These are phyloP conservation scores for Trichoderma atrobrunneum DNA, from an alignment of 2,329 filamentous ascomycete species.

Conservation along the genomic window DNA sequence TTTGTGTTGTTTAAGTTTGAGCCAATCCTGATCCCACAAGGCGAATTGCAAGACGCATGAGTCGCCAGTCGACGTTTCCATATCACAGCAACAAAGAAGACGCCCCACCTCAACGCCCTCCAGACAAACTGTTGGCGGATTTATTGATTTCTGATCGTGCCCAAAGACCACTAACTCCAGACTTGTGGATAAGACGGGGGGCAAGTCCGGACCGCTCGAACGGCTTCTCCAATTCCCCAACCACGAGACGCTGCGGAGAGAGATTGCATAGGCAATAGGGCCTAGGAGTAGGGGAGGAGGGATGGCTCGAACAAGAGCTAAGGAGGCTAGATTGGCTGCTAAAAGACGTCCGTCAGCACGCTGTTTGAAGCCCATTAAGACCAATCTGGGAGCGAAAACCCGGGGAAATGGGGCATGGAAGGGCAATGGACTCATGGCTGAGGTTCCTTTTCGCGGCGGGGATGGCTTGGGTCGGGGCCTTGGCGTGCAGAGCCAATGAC, in stretches of 20 bases:
- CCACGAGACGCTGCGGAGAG: background rate
- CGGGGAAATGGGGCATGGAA: conserved; percentile 5
- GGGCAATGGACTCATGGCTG: background rate
- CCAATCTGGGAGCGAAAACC: conserved; percentile 4
- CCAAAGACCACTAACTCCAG: background rate
- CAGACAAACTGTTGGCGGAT: background rate
- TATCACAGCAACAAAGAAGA: background rate
- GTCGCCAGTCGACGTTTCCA: background rate
- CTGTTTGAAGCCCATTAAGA: background rate
- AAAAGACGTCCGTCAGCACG: background rate
- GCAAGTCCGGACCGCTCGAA: background rate
- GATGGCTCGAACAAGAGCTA: background rate
- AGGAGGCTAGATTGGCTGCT: background rate
- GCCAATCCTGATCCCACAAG: background rate
- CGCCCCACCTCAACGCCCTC: background rate
- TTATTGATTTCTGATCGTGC: background rate
- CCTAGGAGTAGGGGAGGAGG: background rate
- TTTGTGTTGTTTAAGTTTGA: background rate
- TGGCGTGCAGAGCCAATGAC: background rate
- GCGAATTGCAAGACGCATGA: background rate
- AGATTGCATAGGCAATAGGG: background rate
- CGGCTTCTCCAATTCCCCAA: background rate
- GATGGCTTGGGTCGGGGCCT: background rate
- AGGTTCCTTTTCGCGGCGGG: background rate
- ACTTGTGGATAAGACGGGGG: background rate